These are phyloP conservation scores for Ceratocystis huliohia DNA, from an alignment of 2,329 filamentous ascomycete genomes.

Conservation along the genomic window DNA sequence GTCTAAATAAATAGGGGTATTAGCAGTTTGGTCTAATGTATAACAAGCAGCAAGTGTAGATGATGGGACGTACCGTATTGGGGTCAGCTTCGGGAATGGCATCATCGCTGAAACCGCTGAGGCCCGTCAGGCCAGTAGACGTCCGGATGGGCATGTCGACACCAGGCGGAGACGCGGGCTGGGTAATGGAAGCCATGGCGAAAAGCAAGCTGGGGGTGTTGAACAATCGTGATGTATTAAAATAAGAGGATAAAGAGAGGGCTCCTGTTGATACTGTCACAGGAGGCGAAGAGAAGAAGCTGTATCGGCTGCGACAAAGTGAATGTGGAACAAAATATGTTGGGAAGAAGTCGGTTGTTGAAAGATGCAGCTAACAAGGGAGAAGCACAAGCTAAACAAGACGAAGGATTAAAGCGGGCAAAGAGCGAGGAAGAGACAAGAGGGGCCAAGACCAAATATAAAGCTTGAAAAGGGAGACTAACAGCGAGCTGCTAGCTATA, in stretches of 20 bases:
- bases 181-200: constrained; percentile 15
- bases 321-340: constrained; percentile 6
- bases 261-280: background rate
- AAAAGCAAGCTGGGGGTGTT: background rate
- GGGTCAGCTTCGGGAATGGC: constrained; percentile 47
- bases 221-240: background rate
- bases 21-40: background rate
- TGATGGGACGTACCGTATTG: constrained; percentile 34
- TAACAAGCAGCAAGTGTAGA: background rate
- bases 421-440: background rate
- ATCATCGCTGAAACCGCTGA: constrained; percentile 41
- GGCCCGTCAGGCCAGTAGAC: constrained; percentile 17
- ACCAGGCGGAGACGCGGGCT: constrained; percentile 13
- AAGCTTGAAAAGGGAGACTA: constrained; percentile 2
- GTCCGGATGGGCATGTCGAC: constrained; percentile 15
- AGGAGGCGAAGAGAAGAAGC: background rate
- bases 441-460: constrained; percentile 11
- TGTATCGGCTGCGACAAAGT: background rate
- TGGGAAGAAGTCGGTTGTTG: background rate
- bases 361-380: constrained; percentile 3
- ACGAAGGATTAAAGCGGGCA: constrained; percentile 1
- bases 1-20: constrained; percentile 37
- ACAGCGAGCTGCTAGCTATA: background rate
- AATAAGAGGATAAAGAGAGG: constrained; percentile 19
- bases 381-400: background rate